These are phyloP conservation scores for Parachaetomium inaequale DNA, from an alignment of 495 filamentous ascomycete genomes.

Conservation along the genomic window DNA sequence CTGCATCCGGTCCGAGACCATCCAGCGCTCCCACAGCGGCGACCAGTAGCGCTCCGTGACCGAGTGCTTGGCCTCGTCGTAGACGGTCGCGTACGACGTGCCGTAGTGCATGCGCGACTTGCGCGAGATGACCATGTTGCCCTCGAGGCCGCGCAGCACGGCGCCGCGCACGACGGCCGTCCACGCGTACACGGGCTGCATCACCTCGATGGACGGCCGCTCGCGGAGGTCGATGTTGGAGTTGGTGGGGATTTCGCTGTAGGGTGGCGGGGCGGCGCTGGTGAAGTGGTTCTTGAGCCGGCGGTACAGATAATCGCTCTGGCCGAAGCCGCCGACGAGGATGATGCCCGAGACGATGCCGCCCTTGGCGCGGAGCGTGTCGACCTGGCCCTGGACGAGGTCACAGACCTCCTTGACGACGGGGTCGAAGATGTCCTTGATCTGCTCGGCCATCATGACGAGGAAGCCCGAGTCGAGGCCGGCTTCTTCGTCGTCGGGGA, in stretches of 20 bases:
- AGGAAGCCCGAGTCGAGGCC: slow-evolving; percentile 63
- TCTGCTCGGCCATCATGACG: slow-evolving; percentile 56
- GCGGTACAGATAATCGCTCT: slow-evolving; percentile 65
- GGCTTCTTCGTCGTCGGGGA: slow-evolving; percentile 62
- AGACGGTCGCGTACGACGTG: slow-evolving; percentile 73
- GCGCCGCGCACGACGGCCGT: slow-evolving; percentile 70
- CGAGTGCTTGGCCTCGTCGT: slow-evolving; percentile 64
- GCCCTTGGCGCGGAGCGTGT: slow-evolving; percentile 55
- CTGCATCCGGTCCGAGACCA: slow-evolving; percentile 75
- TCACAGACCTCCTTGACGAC: slow-evolving; percentile 60
- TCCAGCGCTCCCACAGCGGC: slow-evolving; percentile 74
- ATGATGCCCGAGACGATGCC: slow-evolving; percentile 64
- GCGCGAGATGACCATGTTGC: slow-evolving; percentile 64
- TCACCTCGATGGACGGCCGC: slow-evolving; percentile 58
- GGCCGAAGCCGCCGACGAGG: slow-evolving; percentile 67
- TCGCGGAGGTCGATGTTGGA: slow-evolving; percentile 38
- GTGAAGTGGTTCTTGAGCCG: slow-evolving; percentile 63
- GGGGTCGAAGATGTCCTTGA: slow-evolving; percentile 63
- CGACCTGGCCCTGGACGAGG: slow-evolving; percentile 59
- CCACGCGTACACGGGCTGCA: slow-evolving; percentile 75
- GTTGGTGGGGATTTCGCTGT: slow-evolving; percentile 61
- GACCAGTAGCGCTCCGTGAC: slow-evolving; percentile 69
- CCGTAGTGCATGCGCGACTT: slow-evolving; percentile 71
- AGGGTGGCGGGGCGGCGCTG: slow-evolving; percentile 60
- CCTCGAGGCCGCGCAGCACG: slow-evolving; percentile 65